These are phyloP conservation scores for Leptodontidium sp. DNA, from an alignment of 2,329 filamentous ascomycete species.

Conservation along the genomic window DNA sequence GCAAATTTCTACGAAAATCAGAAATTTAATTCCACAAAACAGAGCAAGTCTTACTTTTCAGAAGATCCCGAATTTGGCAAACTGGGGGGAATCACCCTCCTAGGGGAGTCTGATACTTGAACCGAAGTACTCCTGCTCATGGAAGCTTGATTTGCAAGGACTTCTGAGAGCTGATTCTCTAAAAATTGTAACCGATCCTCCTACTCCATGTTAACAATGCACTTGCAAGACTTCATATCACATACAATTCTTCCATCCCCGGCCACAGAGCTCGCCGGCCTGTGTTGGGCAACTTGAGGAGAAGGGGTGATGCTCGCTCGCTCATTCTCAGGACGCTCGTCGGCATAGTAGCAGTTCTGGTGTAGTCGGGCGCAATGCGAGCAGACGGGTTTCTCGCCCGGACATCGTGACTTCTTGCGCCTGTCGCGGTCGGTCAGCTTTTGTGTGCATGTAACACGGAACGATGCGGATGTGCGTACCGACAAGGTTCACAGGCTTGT, in stretches of 20 bases:
- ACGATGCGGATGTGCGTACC: slow-evolving; percentile 39
- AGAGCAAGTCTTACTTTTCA: slow-evolving; percentile 26
- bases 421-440: slow-evolving; percentile 43
- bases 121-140: slow-evolving; percentile 26
- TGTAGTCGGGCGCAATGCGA: slow-evolving; percentile 58
- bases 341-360: slow-evolving; percentile 56
- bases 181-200: slow-evolving; percentile 43
- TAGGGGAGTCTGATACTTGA: slow-evolving; percentile 30
- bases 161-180: slow-evolving; percentile 43
- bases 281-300: slow-evolving; percentile 2
- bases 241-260: slow-evolving; percentile 30
- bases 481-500: slow-evolving; percentile 50
- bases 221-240: slow-evolving; percentile 5
- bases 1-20: slow-evolving; percentile 42
- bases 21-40: neutral
- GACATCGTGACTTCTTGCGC: slow-evolving; percentile 60
- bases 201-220: slow-evolving; percentile 22
- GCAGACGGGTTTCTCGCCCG: slow-evolving; percentile 58
- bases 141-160: slow-evolving; percentile 39
- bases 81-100: neutral
- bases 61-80: slow-evolving; percentile 21
- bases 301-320: slow-evolving; percentile 30
- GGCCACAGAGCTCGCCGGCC: neutral
- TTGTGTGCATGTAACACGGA: neutral
- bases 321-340: slow-evolving; percentile 35